phyloP scores from a whole-genome alignment of 2,329 filamentous ascomycete species.

The Colletotrichum tamarilloi region DNA sequence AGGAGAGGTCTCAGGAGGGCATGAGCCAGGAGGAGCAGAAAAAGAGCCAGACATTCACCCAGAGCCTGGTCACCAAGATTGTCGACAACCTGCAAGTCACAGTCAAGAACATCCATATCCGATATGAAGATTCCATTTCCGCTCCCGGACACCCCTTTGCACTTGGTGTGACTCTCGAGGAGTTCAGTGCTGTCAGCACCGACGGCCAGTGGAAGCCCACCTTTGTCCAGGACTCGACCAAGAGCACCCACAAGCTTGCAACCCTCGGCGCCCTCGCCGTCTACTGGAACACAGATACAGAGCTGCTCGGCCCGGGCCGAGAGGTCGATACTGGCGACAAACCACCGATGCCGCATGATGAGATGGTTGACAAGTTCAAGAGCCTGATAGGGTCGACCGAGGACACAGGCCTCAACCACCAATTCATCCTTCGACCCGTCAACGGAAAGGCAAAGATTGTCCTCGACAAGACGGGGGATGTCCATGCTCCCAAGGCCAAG shows the following conservation, averaged over 20 bases:
- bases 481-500: slow-evolving; percentile 86
- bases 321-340: slow-evolving; percentile 72
- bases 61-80: slow-evolving; percentile 94
- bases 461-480: slow-evolving; percentile 90
- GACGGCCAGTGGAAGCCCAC: slow-evolving; percentile 95
- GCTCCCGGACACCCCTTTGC: slow-evolving; percentile 96
- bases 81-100: slow-evolving; percentile 98
- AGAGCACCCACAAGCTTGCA: slow-evolving; percentile 91
- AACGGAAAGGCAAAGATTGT: slow-evolving; percentile 95
- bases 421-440: slow-evolving; percentile 96
- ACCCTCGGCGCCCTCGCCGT: slow-evolving; percentile 89
- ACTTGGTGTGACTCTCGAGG: slow-evolving; percentile 89
- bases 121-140: slow-evolving; percentile 97
- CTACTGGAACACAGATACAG: slow-evolving; percentile 97
- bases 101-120: slow-evolving; percentile 97
- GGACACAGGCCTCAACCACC: slow-evolving; percentile 71
- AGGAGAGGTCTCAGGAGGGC: slow-evolving; percentile 91
- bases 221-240: slow-evolving; percentile 89
- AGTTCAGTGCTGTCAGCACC: slow-evolving; percentile 97
- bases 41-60: slow-evolving; percentile 97
- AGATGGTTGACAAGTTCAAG: slow-evolving; percentile 82
- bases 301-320: slow-evolving; percentile 83
- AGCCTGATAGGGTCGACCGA: slow-evolving; percentile 82
- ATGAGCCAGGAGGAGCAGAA: slow-evolving; percentile 96
- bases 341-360: slow-evolving; percentile 75